Percentiles rank a stretch among this genome's conserved stretches.
phyloP scores from a whole-genome alignment of 345 rosid genomes.

The Eucalyptus melliodora region DNA sequence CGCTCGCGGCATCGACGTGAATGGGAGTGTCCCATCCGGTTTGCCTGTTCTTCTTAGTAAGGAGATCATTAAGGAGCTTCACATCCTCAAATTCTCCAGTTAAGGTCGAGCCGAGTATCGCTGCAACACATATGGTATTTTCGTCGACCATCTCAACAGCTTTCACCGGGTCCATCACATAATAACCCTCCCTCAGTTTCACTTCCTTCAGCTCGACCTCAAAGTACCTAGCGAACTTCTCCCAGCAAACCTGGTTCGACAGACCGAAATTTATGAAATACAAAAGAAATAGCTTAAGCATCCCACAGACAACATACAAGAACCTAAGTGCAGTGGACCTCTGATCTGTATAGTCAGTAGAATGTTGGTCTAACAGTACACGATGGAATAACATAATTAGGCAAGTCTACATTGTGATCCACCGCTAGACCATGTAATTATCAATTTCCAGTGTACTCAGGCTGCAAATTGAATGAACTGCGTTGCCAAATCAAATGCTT shows the following conservation, averaged over 20 bases:
- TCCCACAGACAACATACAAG: not conserved
- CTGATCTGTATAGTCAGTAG: not conserved
- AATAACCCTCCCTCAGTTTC: slow-evolving; percentile 9
- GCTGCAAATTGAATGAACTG: not conserved
- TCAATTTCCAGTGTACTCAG: not conserved
- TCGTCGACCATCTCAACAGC: slow-evolving; percentile 42
- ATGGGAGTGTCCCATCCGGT: slow-evolving; percentile 52
- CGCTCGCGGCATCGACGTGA: slow-evolving; percentile 49
- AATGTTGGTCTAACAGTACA: not conserved
- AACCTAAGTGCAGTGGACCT: not conserved
- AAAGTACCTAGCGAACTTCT: slow-evolving; percentile 39
- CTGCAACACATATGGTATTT: slow-evolving; percentile 40
- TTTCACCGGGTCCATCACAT: slow-evolving; percentile 38
- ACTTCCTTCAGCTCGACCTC: slow-evolving; percentile 37
- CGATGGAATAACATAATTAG: not conserved
- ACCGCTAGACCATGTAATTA: not conserved
- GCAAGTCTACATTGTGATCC: not conserved
- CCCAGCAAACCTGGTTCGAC: slow-evolving; percentile 32
- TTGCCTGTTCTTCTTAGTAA: slow-evolving; percentile 15
- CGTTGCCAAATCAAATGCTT: not conserved
- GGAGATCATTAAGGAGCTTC: slow-evolving; percentile 23
- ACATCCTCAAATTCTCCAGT: slow-evolving; percentile 45
- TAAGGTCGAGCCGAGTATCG: slow-evolving; percentile 37
- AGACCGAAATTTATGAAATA: not conserved
- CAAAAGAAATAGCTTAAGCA: not conserved